These are phyloP conservation scores for Cicer chorassanicum DNA, from an alignment of 306 rosid genomes.

Conservation along the genomic window DNA sequence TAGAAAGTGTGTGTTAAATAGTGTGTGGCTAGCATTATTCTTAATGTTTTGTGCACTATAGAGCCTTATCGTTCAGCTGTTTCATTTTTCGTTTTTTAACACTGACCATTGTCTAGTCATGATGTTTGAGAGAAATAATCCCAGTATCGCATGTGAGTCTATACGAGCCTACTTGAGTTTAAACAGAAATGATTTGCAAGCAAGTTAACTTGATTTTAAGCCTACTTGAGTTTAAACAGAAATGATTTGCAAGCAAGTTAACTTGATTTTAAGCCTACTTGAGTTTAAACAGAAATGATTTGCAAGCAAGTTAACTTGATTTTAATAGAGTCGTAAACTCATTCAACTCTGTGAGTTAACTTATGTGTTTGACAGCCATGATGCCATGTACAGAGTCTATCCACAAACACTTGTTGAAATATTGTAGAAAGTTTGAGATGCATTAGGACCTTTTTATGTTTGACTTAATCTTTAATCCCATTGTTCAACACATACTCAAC, in stretches of 20 bases:
- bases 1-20: no score
- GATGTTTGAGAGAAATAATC: background rate
- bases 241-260: background rate
- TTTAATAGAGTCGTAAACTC: background rate
- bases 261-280: background rate
- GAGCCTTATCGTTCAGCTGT: background rate
- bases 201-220: background rate
- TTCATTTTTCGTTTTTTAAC: background rate
- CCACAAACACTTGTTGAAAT: slow-evolving; percentile 19
- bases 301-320: background rate
- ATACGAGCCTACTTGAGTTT: background rate
- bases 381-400: background rate
- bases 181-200: background rate
- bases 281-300: background rate
- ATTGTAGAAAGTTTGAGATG: slow-evolving; percentile 31
- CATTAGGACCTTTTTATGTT: slow-evolving; percentile 1
- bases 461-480: slow-evolving; percentile 23
- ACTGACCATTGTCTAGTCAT: background rate
- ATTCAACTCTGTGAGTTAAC: background rate
- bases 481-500: slow-evolving; percentile 27
- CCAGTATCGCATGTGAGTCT: background rate
- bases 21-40: no score
- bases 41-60: background rate
- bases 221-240: background rate
- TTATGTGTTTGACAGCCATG: background rate